A percentile compares a stretch with the other conserved stretches of the same genome.
phyloP scores from a whole-genome alignment of 805 yeast genomes.

The Ogataea neopini region DNA sequence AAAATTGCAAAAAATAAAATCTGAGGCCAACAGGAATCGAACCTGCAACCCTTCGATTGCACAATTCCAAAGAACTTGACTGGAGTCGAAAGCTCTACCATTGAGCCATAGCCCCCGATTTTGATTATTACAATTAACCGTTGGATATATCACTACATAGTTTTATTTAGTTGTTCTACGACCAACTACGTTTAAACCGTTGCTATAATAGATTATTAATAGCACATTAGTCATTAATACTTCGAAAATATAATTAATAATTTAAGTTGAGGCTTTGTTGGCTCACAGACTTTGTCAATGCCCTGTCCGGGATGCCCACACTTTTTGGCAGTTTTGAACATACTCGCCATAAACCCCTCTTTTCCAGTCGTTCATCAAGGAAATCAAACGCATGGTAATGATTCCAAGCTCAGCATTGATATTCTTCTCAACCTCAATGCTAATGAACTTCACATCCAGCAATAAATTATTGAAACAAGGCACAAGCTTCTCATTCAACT shows the following conservation, averaged over 20 bases:
- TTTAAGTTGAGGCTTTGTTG: neutral
- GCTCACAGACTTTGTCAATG: neutral
- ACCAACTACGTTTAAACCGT: no score
- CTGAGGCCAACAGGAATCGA: constrained; percentile 84
- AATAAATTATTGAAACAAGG: constrained; percentile 47
- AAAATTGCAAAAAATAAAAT: constrained; percentile 29
- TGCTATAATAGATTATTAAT: neutral
- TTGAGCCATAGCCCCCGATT: constrained; percentile 69
- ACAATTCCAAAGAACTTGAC: constrained; percentile 36
- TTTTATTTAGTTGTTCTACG: neutral
- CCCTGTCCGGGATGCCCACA: constrained; percentile 23
- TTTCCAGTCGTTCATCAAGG: constrained; percentile 29
- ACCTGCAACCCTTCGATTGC: constrained; percentile 83
- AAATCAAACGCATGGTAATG: constrained; percentile 15
- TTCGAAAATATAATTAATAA: neutral
- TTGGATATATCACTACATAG: neutral
- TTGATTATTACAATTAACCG: neutral
- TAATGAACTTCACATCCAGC: constrained; percentile 45
- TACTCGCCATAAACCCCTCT: constrained; percentile 28
- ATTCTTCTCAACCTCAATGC: constrained; percentile 44
- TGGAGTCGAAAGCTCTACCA: constrained; percentile 81
- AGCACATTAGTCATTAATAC: neutral
- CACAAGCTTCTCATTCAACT: constrained; percentile 42
- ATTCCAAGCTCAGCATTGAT: constrained; percentile 29
- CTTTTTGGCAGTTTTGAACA: constrained; percentile 22